Conservation (phyloP, 139 green algal genomes). For the Coccomyxa sp. region DNA sequence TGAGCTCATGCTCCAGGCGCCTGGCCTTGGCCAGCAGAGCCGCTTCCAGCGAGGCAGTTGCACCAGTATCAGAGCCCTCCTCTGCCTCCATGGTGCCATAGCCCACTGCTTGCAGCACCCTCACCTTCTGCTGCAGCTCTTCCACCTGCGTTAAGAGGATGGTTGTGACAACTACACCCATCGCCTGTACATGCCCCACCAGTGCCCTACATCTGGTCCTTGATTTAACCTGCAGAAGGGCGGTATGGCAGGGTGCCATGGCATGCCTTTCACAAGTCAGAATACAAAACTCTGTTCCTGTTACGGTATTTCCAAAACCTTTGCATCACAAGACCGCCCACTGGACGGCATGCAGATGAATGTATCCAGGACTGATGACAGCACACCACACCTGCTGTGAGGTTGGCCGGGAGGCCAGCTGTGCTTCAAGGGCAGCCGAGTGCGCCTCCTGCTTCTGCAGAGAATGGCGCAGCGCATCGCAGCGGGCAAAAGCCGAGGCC, state of each 20-base stretch:
- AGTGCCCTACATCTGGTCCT: too few relatives aligned
- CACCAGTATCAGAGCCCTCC: not conserved
- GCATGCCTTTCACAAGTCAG: not conserved
- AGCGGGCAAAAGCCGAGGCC: constrained; percentile 32
- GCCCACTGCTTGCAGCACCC: constrained; percentile 63
- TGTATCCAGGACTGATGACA: too few relatives aligned
- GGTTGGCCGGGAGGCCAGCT: constrained; percentile 31
- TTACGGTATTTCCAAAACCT: too few relatives aligned
- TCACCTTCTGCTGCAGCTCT: constrained; percentile 62
- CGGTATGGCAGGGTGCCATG: not conserved
- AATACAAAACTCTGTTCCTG: not conserved
- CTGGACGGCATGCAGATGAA: too few relatives aligned
- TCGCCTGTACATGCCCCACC: too few relatives aligned
- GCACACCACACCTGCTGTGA: not conserved
- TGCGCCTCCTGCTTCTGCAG: constrained; percentile 57
- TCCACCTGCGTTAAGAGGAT: constrained; percentile 58
- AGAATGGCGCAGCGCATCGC: constrained; percentile 38
- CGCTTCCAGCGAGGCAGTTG: constrained; percentile 57
- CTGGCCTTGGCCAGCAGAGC: constrained; percentile 78
- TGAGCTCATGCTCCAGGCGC: constrained; percentile 89
- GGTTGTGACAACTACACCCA: too few relatives aligned
- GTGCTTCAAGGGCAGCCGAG: constrained; percentile 33
- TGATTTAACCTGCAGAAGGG: not conserved
- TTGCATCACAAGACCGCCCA: too few relatives aligned
- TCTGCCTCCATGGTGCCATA: not conserved